Percentiles rank a stretch among this genome's conserved stretches.
phyloP scores from a whole-genome alignment of 257 asterid species.

The Parsonsia alboflavescens region DNA sequence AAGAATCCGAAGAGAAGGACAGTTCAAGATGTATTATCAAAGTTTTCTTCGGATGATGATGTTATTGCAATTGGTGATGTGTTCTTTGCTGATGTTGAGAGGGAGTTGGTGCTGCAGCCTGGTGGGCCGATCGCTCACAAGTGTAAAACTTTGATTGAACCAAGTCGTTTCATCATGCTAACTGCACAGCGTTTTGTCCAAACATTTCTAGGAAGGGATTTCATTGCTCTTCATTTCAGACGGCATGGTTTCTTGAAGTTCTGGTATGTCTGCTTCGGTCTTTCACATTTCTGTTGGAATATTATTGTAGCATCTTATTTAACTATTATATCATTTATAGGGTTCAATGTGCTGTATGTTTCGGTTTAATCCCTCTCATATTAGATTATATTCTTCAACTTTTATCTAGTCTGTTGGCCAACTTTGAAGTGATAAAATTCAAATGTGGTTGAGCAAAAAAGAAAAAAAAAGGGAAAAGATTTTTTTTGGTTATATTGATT shows the following conservation, averaged over 20 bases:
- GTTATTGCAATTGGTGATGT: constrained; percentile 93
- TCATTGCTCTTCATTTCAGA: constrained; percentile 87
- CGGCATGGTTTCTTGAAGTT: constrained; percentile 97
- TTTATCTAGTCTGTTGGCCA: neutral
- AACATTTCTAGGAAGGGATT: constrained; percentile 86
- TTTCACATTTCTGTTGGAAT: constrained; percentile 10
- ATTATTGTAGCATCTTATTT: constrained; percentile 15
- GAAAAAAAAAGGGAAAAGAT: no score
- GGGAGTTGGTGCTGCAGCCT: constrained; percentile 87
- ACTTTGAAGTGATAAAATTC: neutral
- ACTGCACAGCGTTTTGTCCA: constrained; percentile 95
- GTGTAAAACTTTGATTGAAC: constrained; percentile 83
- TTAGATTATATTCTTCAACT: neutral
- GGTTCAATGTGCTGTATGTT: neutral
- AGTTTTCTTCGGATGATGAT: constrained; percentile 61
- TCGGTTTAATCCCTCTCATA: neutral
- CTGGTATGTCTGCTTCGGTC: constrained; percentile 46
- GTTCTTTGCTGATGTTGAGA: constrained; percentile 91
- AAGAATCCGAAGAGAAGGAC: constrained; percentile 65
- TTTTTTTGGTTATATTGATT: no score
- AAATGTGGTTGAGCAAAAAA: neutral
- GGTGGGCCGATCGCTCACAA: constrained; percentile 90
- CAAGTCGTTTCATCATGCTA: constrained; percentile 78
- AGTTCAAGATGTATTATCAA: constrained; percentile 53
- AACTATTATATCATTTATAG: constrained; percentile 3